Evolutionary conservation across 805 yeast species (phyloP), one percentile per base, ranked within the genome.

Genomic region (Yarrowia keelungensis): DNA sequence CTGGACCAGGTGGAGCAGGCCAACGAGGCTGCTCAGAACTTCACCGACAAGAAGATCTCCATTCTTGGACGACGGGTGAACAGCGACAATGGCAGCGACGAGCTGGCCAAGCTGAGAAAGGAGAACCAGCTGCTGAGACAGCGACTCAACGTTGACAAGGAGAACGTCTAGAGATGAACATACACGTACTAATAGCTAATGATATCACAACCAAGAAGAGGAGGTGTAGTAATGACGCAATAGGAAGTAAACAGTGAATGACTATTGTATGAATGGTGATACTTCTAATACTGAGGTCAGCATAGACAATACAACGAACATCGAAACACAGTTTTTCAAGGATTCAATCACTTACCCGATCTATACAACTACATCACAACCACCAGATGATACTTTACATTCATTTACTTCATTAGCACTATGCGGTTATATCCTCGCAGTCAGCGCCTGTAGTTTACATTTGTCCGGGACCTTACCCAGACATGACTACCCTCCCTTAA

Each of bases 401-500:
- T 58, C 65, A 43, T 58, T 58, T 45, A 58, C 41, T 42, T 45
- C 76, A 53, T 53, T 15, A 51, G 58, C 58, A 36, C 26, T 19
- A 22, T 12, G 35, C 22, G 19, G 56, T 35, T 50, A 10, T n/a
- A 9, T 16, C 9, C 9, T 38, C n/a, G 43, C 16, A 14, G 32
- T 11, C 53, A 49, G 19, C 39, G 53, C 53, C 15, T 49, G 53
- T 49, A 49, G 36, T 49, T 47, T 26, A 47, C 51, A 46, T 15
- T 22, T 19, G 49, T 16, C 11, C 9, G 32, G 5, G 49, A 19
- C 12, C n/a, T 16, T 49, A 19, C 19, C 19, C 19, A 16, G 10
- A 15, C 11, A 14, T 3, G 8, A 7, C 14, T 15, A 9, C 53
- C 53, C 41, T 38, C 39, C 39, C 12, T 42, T 78, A 91, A 42